phyloP scores from a whole-genome alignment of 352 stramenopile species.

The Elongisporangium prolatum region DNA sequence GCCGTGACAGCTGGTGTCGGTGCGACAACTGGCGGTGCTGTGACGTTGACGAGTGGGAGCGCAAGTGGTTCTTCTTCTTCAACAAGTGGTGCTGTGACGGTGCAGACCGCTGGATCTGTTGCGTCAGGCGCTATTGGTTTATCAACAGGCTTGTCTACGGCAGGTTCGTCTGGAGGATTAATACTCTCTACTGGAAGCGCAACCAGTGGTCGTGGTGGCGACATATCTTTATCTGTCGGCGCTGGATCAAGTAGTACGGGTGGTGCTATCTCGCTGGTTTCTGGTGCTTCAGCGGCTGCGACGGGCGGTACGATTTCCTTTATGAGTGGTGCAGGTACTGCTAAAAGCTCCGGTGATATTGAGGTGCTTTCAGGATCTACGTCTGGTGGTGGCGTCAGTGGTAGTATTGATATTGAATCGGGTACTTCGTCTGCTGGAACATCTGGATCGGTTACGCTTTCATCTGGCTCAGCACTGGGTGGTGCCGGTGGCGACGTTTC shows the following conservation, averaged over 20 bases:
- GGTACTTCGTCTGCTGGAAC: conserved; percentile 38
- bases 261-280: conserved; percentile 2
- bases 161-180: background rate
- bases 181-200: background rate
- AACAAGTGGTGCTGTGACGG: background rate
- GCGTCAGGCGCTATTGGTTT: background rate
- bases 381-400: conserved; percentile 23
- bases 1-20: conserved; percentile 17
- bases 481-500: conserved; percentile 42
- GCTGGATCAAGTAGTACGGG: background rate
- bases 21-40: conserved; percentile 6
- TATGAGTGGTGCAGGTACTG: background rate
- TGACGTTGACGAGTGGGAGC: conserved; percentile 4
- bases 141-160: background rate
- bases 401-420: conserved; percentile 33
- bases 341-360: conserved; percentile 3
- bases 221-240: background rate
- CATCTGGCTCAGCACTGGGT: conserved; percentile 34
- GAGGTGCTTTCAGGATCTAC: conserved; percentile 2
- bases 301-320: conserved; percentile 3
- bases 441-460: conserved; percentile 39
- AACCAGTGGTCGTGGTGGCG: background rate
- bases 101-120: background rate
- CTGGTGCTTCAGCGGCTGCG: background rate
- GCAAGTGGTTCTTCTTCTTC: background rate